phyloP scores from a whole-genome alignment of 2,329 filamentous ascomycete species.

The Stromatinia cepivora region DNA sequence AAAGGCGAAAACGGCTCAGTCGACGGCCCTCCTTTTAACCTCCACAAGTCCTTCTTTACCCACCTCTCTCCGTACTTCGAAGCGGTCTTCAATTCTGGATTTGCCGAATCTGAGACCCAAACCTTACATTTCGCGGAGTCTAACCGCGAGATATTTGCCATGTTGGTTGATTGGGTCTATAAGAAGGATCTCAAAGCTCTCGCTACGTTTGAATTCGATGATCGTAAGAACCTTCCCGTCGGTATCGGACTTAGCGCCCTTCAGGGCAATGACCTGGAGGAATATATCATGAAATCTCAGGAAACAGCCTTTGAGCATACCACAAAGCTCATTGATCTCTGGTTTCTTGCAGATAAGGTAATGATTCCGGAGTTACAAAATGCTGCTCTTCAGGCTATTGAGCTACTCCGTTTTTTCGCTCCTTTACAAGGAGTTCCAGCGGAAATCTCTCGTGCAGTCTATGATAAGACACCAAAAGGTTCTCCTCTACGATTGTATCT shows the following conservation, averaged over 20 bases:
- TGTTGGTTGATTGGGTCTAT: constrained; percentile 9
- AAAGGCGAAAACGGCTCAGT: not conserved
- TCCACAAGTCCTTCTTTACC: constrained; percentile 17
- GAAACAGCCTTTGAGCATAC: not conserved
- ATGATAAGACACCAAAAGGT: not conserved
- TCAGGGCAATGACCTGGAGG: not conserved
- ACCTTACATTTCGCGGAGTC: not conserved
- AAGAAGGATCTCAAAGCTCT: not conserved
- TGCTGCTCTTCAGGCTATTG: not conserved
- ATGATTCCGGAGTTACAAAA: constrained; percentile 11
- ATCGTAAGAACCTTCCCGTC: not conserved
- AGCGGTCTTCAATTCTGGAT: constrained; percentile 16
- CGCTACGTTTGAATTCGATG: not conserved
- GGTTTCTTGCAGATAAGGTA: constrained; percentile 8
- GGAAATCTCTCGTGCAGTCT: not conserved
- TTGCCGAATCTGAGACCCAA: constrained; percentile 18
- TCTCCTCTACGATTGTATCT: not conserved
- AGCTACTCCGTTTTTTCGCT: not conserved
- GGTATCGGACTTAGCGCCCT: not conserved
- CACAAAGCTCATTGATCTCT: constrained; percentile 4
- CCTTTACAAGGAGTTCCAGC: constrained; percentile 1
- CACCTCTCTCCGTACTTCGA: constrained; percentile 19
- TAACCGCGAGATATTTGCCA: not conserved
- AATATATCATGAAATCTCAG: not conserved
- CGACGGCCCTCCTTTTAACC: not conserved